Base-by-base conservation (phyloP, 371 early-diverging fungal species). In the Mortierella sp. region DNA sequence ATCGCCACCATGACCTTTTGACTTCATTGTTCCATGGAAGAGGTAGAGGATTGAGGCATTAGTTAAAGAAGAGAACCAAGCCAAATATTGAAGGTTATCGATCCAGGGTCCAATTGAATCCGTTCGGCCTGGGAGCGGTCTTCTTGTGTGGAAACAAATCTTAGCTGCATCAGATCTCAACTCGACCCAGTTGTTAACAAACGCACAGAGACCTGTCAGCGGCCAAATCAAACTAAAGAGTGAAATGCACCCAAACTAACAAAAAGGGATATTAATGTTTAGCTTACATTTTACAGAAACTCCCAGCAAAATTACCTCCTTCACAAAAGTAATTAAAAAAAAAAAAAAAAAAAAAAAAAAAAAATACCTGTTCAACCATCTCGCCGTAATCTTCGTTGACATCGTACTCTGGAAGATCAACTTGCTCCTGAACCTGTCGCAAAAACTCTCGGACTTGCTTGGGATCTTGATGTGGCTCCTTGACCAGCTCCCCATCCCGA, bases 101-200 rank as follows among this genome's bases (percentile, higher is more conserved):
- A 93, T 72, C 97, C 97, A 96, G 30, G 95, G 93, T 25, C 94
- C 95, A 63, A 94, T 92, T 51, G 89, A 87, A 70, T 95, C 95
- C 21, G 91, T 91, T 21, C 95, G 86, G 14, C 64, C 56, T 5
- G 97, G 95, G 47, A 90, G 81, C 6, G 95, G 94, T 43, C 95
- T 88, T 69, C 91, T 83, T 12, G 91, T 90, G 60, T 92, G 89
- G 57, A 89, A 87, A 71, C 93, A 92, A 44, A 96, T 87, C 75
- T 96, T 96, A 70, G 93, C 85, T 0, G 95, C 95, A 77, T 97
- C 96, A 1, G 92, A 87, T 47, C 97, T 88, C 56, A 97, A 80
- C 76, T 97, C 96, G 50, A 95, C 69, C 90, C 92, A 93, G 75
- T 96, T 95, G 81, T 95, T 96, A 46, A 95, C 48, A 62, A 95